Conservation (phyloP, 352 stramenopile species). For the Globisporangium abappressorium region DNA sequence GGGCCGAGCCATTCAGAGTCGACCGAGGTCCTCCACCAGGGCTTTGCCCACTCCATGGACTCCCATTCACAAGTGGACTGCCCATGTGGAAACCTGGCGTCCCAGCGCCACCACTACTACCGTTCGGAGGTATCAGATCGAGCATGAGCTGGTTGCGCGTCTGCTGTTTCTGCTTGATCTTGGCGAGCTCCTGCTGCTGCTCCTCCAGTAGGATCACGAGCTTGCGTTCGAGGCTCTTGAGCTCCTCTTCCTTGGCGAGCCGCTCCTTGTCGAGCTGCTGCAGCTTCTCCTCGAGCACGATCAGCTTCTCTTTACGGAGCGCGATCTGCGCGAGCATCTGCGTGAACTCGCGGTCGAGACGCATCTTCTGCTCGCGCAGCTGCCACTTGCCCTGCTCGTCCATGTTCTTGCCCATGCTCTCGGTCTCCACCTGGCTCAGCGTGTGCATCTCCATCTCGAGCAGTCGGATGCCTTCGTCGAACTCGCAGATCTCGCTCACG, state of each 20-base stretch:
- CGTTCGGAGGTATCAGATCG: conserved; percentile 29
- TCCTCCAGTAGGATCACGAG: conserved; percentile 94
- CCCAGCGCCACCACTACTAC: background rate
- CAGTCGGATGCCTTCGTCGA: conserved; percentile 89
- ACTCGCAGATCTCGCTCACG: conserved; percentile 92
- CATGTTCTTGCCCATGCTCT: conserved; percentile 68
- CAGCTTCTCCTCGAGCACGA: conserved; percentile 85
- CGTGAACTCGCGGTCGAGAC: conserved; percentile 93
- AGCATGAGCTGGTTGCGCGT: conserved; percentile 46
- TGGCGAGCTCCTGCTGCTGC: conserved; percentile 90
- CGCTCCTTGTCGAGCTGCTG: conserved; percentile 82
- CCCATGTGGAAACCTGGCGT: background rate
- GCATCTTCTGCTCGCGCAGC: conserved; percentile 92
- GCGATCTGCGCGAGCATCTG: conserved; percentile 93
- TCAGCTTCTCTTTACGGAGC: conserved; percentile 88
- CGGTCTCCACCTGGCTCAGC: conserved; percentile 89
- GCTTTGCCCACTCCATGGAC: conserved; percentile 14
- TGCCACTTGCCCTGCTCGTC: conserved; percentile 87
- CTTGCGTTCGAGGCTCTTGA: conserved; percentile 92
- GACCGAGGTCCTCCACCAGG: background rate
- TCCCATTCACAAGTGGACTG: background rate
- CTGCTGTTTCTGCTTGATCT: conserved; percentile 61
- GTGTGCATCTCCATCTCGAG: conserved; percentile 93
- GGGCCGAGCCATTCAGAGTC: background rate
- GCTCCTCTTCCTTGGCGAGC: conserved; percentile 91